Percentiles rank a stretch among this genome's conserved stretches.
These are phyloP conservation scores for Galeopsis tetrahit DNA, from an alignment of 257 asterid species.

Conservation along the genomic window DNA sequence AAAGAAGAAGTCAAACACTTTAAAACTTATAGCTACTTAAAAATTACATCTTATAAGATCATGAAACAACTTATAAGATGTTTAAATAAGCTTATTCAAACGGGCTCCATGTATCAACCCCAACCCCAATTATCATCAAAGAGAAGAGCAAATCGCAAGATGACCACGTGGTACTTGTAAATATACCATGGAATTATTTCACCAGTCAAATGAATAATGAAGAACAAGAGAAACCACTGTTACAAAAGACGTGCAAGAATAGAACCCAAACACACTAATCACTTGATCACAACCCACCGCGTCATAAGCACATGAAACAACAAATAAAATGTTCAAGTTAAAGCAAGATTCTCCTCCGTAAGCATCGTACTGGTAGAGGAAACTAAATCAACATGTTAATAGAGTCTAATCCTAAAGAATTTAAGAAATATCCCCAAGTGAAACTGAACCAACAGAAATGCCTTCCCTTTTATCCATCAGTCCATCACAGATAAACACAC, in stretches of 20 bases:
- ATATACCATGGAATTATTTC: not conserved
- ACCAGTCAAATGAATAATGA: not conserved
- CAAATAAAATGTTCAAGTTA: not conserved
- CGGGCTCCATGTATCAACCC: not conserved
- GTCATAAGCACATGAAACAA: not conserved
- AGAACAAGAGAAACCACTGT: not conserved
- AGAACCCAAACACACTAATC: conserved; percentile 4
- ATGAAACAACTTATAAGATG: too few species aligned
- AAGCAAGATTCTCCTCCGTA: not conserved
- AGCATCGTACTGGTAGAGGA: not conserved
- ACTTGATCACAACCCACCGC: conserved; percentile 2
- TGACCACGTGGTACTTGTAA: not conserved
- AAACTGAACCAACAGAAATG: conserved; percentile 5
- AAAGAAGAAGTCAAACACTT: too few species aligned
- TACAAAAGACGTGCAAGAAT: not conserved
- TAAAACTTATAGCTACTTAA: too few species aligned
- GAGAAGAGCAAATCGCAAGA: not conserved
- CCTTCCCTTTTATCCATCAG: conserved; percentile 1
- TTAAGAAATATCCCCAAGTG: not conserved
- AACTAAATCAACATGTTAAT: conserved; percentile 8
- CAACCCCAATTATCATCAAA: not conserved
- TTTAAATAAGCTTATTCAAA: too few species aligned
- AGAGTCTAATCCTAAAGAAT: not conserved
- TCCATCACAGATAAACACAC: not conserved
- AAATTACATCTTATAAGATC: too few species aligned